Evolutionary conservation across 2,329 filamentous ascomycete genomes (phyloP).

Genomic region (Epichloe gansuensis): DNA sequence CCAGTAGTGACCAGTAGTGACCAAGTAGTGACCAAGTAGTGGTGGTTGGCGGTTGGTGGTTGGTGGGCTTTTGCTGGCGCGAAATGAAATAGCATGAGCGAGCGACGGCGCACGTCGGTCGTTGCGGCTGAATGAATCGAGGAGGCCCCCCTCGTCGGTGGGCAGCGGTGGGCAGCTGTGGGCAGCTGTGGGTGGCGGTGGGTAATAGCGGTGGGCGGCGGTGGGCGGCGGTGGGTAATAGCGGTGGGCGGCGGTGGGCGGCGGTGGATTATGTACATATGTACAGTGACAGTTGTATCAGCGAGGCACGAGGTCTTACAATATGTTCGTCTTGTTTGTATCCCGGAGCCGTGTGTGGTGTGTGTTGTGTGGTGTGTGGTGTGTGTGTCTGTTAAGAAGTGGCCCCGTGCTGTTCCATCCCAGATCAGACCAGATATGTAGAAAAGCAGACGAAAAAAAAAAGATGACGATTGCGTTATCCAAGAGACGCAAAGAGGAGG

Average conservation of each 20-base stretch:
- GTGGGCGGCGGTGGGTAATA: slow-evolving; percentile 1
- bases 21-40: background rate
- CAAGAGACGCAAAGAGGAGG: background rate
- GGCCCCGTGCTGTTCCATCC: no score
- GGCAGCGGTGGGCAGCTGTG: background rate
- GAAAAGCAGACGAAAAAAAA: no score
- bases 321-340: no score
- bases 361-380: background rate
- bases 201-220: background rate
- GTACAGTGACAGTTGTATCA: background rate
- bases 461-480: background rate
- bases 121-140: background rate
- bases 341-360: no score
- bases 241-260: background rate
- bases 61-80: slow-evolving; percentile 2
- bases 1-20: slow-evolving; percentile 3
- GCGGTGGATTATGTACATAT: slow-evolving; percentile 1
- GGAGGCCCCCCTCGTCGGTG: slow-evolving; percentile 1
- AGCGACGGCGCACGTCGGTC: background rate
- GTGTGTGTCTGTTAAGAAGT: background rate
- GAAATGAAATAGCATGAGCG: slow-evolving; percentile 1
- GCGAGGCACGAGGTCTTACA: background rate
- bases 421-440: no score
- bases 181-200: background rate
- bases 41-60: slow-evolving; percentile 1